Base-by-base conservation (phyloP, 2,329 filamentous ascomycete species). In the Coniosporium tulheliwenetii region DNA sequence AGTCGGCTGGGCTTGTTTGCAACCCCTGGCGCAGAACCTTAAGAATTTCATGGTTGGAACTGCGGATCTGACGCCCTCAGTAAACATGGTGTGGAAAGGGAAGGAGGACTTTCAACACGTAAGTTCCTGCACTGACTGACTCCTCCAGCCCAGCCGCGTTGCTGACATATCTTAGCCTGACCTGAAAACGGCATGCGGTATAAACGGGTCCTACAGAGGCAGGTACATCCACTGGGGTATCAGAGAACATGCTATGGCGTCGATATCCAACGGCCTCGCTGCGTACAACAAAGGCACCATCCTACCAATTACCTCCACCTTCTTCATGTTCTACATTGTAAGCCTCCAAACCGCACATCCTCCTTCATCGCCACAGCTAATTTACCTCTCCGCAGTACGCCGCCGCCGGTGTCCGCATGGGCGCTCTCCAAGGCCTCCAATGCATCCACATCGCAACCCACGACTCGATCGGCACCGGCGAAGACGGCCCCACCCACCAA, bases 221-320 rank as follows among this genome's bases (percentile, higher is more conserved):
- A 60, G 65, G 7, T 66, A 66, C 45, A 61, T 77, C 46, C 73
- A 73, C 52, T 77, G 66, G 52, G 74, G 73, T 33, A 68, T 78
- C 41, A 68, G 74, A 5, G 73, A 77, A 47, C 73, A 77, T 50
- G 73, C 73, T 41, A 79, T 79, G 75, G 65, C 64, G 2, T 57
- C 67, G 29, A 69, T 75, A 16, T 65, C 57, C 12, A 61, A 61
- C 43, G 58, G 58, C 13, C 51, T 61, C 30, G 55, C 58, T 2
- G 58, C 58, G 3, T 61, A 52, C 50, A 49, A 52, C 37, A 52
- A 52, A n/a, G 54, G 56, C 26, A 54, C 52, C 5, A 54, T 61
- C 47, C 43, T 61, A 10, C 58, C 58, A 3, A 49, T 61, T 29
- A 61, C 58, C 5, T 55, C 55, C 34, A 49, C 47, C 39, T 49